Base-by-base conservation (phyloP, 805 yeast species). In the Tanozyma kutaoensis region DNA sequence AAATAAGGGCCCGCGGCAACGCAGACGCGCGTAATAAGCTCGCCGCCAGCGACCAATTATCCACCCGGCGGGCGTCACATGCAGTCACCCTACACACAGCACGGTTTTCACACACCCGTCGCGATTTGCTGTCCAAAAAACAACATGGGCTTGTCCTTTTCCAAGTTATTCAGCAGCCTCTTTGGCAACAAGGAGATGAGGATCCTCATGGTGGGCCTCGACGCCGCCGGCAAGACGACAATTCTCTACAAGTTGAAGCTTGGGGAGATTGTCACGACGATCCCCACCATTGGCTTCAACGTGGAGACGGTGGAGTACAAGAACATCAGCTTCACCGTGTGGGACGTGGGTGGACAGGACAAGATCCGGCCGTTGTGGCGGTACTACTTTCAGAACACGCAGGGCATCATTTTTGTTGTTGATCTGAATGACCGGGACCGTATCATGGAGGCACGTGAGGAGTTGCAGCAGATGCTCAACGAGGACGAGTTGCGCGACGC, bases 311-410 rank as follows among this genome's bases (percentile, higher is more conserved):
- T 85, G 48, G 95, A 85, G 68, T 84, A 85, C 71, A 85, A 85
- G 68, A 85, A 85, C 76, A 82, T 85, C 59, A 78, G 93, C 24
- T 85, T 85, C 66, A 84, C 95, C 34, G 95, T 85, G 39, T 85
- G 96, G 97, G 97, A 88, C 73, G 95, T 86, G 46, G 97, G 97
- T 79, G 97, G 97, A 73, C 97, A 88, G 69, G 95, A 85, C 62
- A 86, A 86, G 66, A 88, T 88, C 52, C 81, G 97, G 67, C 95
- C 97, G 34, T 69, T 88, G 60, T 88, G 97, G 97, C 80, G 96
- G 74, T 93, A 88, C 64, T 88, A 88, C 61, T 88, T 76, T 81
- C 95, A 88, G 66, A 88, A 88, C 72, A 85, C 96, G 36, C 96
- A 88, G 63, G 96, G 96, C 68, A 82, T 88, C 54, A 86, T 88